A percentile compares a stretch with the other conserved stretches of the same genome.
phyloP scores from a whole-genome alignment of 768 basidiomycete species.

The Rhizopogon roseolus region DNA sequence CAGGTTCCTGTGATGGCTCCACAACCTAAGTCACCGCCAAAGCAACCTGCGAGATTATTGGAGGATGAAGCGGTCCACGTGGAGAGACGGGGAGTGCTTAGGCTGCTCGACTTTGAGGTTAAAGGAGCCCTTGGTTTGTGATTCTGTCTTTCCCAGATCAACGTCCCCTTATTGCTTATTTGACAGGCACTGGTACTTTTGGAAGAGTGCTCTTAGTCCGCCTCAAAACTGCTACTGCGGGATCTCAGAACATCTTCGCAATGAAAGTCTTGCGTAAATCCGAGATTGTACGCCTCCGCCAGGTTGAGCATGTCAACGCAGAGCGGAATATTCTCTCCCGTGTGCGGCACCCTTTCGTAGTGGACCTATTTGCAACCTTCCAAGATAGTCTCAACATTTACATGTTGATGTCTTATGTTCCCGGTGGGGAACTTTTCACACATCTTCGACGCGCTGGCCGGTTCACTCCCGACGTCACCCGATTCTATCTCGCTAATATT shows the following conservation, averaged over 20 bases:
- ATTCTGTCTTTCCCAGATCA: not conserved
- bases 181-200: conserved; percentile 92
- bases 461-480: conserved; percentile 95
- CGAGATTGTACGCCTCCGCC: conserved; percentile 83
- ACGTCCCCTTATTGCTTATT: not conserved
- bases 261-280: conserved; percentile 87
- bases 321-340: conserved; percentile 92
- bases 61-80: conserved; percentile 71
- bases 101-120: conserved; percentile 76
- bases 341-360: conserved; percentile 92
- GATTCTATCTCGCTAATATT: conserved; percentile 96
- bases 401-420: conserved; percentile 95
- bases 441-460: conserved; percentile 90
- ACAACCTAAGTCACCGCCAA: conserved; percentile 23
- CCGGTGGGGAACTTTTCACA: conserved; percentile 97
- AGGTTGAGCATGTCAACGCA: conserved; percentile 97
- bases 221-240: conserved; percentile 48
- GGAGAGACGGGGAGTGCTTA: conserved; percentile 48
- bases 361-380: conserved; percentile 92
- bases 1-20: not conserved
- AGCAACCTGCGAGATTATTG: conserved; percentile 46
- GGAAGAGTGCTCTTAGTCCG: conserved; percentile 89
- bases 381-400: conserved; percentile 97
- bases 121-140: conserved; percentile 68
- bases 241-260: conserved; percentile 56